These are phyloP conservation scores for Penicillium steckii DNA, from an alignment of 495 filamentous ascomycete genomes.

Conservation along the genomic window DNA sequence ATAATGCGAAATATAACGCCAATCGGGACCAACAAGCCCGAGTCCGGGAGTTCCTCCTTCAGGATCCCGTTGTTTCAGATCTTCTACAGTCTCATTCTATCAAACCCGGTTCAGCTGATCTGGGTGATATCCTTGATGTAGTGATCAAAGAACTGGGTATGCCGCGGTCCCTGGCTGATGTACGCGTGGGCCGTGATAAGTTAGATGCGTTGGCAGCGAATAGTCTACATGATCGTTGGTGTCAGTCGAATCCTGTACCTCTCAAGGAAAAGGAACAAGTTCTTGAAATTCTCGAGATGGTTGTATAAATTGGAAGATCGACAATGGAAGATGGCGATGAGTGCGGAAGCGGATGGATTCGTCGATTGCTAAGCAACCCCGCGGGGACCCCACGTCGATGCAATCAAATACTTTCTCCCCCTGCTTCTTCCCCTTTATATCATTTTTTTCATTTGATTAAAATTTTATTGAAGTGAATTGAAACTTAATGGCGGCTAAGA, in stretches of 20 bases:
- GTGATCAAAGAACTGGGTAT: slow-evolving; percentile 56
- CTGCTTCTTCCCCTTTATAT: too few species aligned
- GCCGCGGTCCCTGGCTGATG: slow-evolving; percentile 54
- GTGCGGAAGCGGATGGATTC: slow-evolving; percentile 1
- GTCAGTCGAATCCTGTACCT: slow-evolving; percentile 48
- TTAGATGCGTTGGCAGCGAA: slow-evolving; percentile 50
- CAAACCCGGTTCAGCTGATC: slow-evolving; percentile 35
- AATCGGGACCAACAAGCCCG: slow-evolving; percentile 46
- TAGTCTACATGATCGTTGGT: slow-evolving; percentile 53
- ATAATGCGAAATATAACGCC: slow-evolving; percentile 50
- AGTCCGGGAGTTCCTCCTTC: slow-evolving; percentile 49
- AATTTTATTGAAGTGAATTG: not conserved
- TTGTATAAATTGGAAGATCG: too few species aligned
- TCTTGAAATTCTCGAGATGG: slow-evolving; percentile 55
- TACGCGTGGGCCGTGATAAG: slow-evolving; percentile 52
- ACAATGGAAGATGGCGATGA: too few species aligned
- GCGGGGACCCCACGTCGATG: slow-evolving; percentile 11
- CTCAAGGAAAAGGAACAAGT: slow-evolving; percentile 50
- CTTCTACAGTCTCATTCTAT: slow-evolving; percentile 40
- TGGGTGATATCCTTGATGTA: slow-evolving; percentile 54
- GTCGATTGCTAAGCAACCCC: slow-evolving; percentile 27
- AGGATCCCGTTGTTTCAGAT: slow-evolving; percentile 39
- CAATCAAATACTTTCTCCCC: not conserved
- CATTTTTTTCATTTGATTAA: not conserved
- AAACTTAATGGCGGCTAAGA: slow-evolving; percentile 29